Evolutionary conservation across 345 rosid species (phyloP).

Genomic region (Cardamine chenopodiifolia): DNA sequence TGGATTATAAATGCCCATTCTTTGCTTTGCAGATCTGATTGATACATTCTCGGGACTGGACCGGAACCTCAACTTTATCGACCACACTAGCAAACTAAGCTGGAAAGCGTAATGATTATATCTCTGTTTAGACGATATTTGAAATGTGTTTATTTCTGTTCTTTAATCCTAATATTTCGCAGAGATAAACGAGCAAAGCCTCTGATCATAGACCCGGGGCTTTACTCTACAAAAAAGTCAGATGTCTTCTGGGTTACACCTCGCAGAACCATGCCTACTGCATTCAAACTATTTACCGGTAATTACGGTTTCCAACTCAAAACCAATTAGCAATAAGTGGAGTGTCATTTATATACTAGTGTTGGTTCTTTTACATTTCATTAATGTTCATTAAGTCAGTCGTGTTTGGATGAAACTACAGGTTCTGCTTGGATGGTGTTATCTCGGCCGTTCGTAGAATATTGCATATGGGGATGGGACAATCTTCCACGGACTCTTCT

Average conservation of each 20-base stretch:
- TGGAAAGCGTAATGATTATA: conserved; percentile 77
- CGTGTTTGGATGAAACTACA: conserved; percentile 18
- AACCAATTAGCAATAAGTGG: no score
- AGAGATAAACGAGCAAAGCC: conserved; percentile 97
- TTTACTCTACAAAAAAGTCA: conserved; percentile 68
- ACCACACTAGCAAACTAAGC: conserved; percentile 75
- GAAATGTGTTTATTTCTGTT: neutral
- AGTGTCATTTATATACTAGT: neutral
- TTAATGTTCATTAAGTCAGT: neutral
- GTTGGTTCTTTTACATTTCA: neutral
- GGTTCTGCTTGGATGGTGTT: conserved; percentile 53
- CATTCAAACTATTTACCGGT: conserved; percentile 92
- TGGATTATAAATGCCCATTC: conserved; percentile 2
- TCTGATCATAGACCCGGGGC: conserved; percentile 94
- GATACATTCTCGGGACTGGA: conserved; percentile 59
- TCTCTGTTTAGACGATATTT: conserved; percentile 4
- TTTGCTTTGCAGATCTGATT: conserved; percentile 52
- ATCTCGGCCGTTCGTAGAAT: conserved; percentile 35
- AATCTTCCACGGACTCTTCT: conserved; percentile 43
- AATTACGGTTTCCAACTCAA: conserved; percentile 30
- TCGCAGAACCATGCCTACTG: conserved; percentile 75
- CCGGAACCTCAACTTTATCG: conserved; percentile 66
- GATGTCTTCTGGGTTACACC: conserved; percentile 82
- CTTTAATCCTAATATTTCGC: conserved; percentile 19
- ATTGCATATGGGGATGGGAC: conserved; percentile 46